Base-by-base conservation (phyloP, 495 filamentous ascomycete species). In the Neurospora pannonica region DNA sequence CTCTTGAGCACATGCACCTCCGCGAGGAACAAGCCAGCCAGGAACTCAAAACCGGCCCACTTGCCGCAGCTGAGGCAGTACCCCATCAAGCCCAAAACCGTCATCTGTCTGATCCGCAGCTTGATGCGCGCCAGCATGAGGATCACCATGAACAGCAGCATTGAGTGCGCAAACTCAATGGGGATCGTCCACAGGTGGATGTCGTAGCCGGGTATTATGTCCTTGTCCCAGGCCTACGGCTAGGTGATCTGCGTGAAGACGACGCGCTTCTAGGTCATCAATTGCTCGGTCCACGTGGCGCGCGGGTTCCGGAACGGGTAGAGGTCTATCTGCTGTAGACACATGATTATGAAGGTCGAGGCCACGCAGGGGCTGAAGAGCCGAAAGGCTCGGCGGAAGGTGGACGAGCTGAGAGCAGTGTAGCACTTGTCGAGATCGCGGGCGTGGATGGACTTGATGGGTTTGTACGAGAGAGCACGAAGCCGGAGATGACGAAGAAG, bases 401-500 rank as follows among this genome's bases (percentile, higher is more conserved):
- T 87, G 0, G 89, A 88, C 0, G 90, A 92, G 6, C 88, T 85
- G 34, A 92, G 77, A 48, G 78, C 73, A n/a, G 81, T 48, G 75
- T 80, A 77, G 77, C 76, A 78, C 13, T 78, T 80, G 9, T 80
- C 77, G 48, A 80, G 74, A 40, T 87, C 83, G 43, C 86, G 85
- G 38, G 81, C 83, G 71, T 88, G 89, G 48, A 90, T 87, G n/a
- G 84, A 81, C 74, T 87, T 87, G 40, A 93, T 78, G 0, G 91
- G 88, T 74, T 91, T 90, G 75, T 89, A 88, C 17, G 90, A 90
- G 10, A n/a, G n/a, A 93, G 83, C 1, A 90, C 90, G 74, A 90
- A 91, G 75, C 91, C 90, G 7, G 90, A 92, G 60, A 93, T 89
- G 73, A 92, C 88, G 82, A 92, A 92, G 84, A 93, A 93, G 69